Percentiles rank a stretch among this genome's conserved stretches.
These are phyloP conservation scores for Malus domestica DNA, from an alignment of 306 rosid species.

Conservation along the genomic window ASM211411v1 NC_041795.1:18725501-18726000, in stretches of 20 bases:
- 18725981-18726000: too few species aligned
- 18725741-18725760: background rate
- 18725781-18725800: background rate
- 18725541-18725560: slow-evolving; percentile 56
- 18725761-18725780: background rate
- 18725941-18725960: fast-evolving
- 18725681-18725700: background rate
- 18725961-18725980: too few species aligned
- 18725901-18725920: too few species aligned
- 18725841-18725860: background rate
- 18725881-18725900: too few species aligned
- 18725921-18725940: too few species aligned
- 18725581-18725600: slow-evolving; percentile 36
- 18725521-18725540: slow-evolving; percentile 30
- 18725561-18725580: slow-evolving; percentile 67
- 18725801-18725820: background rate
- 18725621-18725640: slow-evolving; percentile 38
- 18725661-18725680: background rate
- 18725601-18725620: slow-evolving; percentile 52
- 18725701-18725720: background rate
- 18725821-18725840: background rate
- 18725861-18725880: background rate
- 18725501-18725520: slow-evolving; percentile 56
- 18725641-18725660: background rate
- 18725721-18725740: background rate